These are phyloP conservation scores for Flaveria linearis DNA, from an alignment of 129 eudicot genomes.

Conservation along the genomic window DNA sequence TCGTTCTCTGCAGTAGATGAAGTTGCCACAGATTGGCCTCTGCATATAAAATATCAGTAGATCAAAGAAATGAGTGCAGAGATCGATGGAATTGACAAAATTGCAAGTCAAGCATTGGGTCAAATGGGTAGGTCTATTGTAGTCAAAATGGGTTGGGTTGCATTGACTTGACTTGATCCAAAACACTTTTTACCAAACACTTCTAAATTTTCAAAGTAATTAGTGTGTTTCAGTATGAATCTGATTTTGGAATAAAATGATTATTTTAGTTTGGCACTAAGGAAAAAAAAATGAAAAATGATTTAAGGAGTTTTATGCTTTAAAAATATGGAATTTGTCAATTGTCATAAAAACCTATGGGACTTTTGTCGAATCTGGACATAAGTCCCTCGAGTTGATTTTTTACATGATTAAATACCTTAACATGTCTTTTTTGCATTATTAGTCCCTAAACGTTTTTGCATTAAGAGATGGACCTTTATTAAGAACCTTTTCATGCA, in stretches of 20 bases:
- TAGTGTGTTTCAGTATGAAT: background rate
- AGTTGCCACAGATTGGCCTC: slow-evolving; percentile 43
- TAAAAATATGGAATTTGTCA: background rate
- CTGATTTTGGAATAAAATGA: background rate
- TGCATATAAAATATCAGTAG: slow-evolving; percentile 31
- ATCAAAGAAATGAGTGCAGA: background rate
- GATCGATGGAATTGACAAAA: background rate
- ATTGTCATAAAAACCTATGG: background rate
- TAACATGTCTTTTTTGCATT: background rate
- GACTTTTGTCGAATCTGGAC: background rate
- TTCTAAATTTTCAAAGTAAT: background rate
- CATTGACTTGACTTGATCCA: background rate
- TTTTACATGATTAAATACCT: background rate
- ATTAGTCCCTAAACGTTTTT: background rate
- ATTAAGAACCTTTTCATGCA: background rate
- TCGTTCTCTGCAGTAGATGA: slow-evolving; percentile 49
- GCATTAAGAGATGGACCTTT: background rate
- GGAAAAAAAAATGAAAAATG: background rate
- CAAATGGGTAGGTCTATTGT: background rate
- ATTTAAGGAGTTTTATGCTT: background rate
- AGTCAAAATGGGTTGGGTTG: background rate
- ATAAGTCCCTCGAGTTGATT: background rate
- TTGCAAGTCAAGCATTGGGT: background rate
- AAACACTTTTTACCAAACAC: background rate
- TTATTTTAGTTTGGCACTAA: background rate